Base-by-base conservation (phyloP, 2,329 filamentous ascomycete species). In the Fusarium gaditjirri region DNA sequence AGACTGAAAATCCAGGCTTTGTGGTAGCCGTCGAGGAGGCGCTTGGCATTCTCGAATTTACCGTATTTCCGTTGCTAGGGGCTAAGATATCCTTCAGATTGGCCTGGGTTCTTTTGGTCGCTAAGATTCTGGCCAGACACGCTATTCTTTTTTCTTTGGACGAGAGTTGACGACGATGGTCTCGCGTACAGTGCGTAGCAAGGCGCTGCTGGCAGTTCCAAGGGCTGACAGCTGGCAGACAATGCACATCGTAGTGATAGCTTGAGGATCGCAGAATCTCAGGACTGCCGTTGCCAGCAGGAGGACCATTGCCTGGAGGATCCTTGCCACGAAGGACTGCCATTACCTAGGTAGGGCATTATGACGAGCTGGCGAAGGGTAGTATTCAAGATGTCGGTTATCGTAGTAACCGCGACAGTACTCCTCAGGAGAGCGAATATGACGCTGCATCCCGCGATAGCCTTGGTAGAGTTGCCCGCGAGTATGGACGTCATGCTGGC, bases 161-260 rank as follows among this genome's bases (percentile, higher is more conserved):
- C 29, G 25, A 8, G 46, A 13, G 16, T 56, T 35, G 35, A 88
- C 85, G 3, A 91, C 86, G 53, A 94, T 87, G 8, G 84, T 88
- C 77, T 93, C 90, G 0, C 90, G 90, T n/a, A n/a, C n/a, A n/a
- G n/a, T n/a, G n/a, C n/a, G n/a, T n/a, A n/a, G n/a, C n/a, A n/a
- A n/a, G n/a, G n/a, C n/a, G n/a, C n/a, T n/a, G n/a, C n/a, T n/a
- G n/a, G n/a, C n/a, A n/a, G n/a, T n/a, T n/a, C n/a, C n/a, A n/a
- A n/a, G n/a, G n/a, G n/a, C n/a, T n/a, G n/a, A n/a, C n/a, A n/a
- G n/a, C n/a, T n/a, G n/a, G n/a, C n/a, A n/a, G n/a, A n/a, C n/a
- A n/a, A n/a, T n/a, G n/a, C n/a, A n/a, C n/a, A n/a, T n/a, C n/a
- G n/a, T n/a, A n/a, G n/a, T n/a, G n/a, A n/a, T n/a, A n/a, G n/a